Base-by-base conservation (phyloP, 768 basidiomycete species). In the Leucogyrophana mollusca region DNA sequence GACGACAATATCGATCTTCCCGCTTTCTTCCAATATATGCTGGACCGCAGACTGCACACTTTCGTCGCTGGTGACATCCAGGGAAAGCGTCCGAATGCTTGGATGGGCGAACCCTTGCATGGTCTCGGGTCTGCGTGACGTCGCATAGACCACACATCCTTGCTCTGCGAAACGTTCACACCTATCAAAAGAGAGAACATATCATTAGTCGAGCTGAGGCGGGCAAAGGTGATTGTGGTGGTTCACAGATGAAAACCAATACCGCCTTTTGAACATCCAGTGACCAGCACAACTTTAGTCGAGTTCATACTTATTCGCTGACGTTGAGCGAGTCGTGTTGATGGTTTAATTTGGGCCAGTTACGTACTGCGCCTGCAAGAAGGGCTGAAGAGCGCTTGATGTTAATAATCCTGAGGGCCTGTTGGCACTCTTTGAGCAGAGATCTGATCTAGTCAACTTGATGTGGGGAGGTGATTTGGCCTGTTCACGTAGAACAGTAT, bases 131-230 rank as follows among this genome's bases (percentile, higher is more conserved):
- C 68, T 73, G 11, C 88, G 80, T 4, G 88, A 79, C 0, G 86
- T 85, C 3, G 89, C 90, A 50, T 89, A 91, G 7, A 91, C 88
- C 34, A 74, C 77, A 62, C 86, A 90, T 27, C 80, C 85, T 23
- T 69, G 72, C 0, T 62, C 54, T 1, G 83, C 83, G 52, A 90
- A 90, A 53, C 81, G 79, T 52, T 86, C 76, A 55, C 81, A 85
- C 30, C 87, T 88, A 21, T n/a, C 24, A 4, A 21, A n/a, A 45
- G 17, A n/a, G 21, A 32, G 14, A 43, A 17, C 25, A 23, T 22
- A 34, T 34, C 25, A 49, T n/a, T n/a, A n/a, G n/a, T n/a, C n/a
- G 25, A 2, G 9, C 20, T 3, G 17, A 7, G 1, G 27, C n/a
- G n/a, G n/a, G 11, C 14, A 3, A 34, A 33, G 8, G 7, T 14